These are phyloP conservation scores for Syzygium aqueum DNA, from an alignment of 345 rosid genomes.

Conservation along the genomic window DNA sequence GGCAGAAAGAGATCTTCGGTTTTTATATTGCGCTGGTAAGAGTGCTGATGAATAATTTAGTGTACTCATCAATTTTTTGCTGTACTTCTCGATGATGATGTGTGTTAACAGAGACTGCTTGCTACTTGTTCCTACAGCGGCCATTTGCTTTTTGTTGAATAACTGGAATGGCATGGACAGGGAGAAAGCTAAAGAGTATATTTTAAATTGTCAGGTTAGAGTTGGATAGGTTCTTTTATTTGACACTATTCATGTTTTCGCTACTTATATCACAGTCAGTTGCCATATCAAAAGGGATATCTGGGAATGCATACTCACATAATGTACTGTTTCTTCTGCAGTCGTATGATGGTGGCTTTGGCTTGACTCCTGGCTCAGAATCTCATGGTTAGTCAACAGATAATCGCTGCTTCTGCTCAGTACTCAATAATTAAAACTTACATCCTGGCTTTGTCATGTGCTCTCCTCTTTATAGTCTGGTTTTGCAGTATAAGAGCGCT, in stretches of 20 bases:
- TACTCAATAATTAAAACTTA: background rate
- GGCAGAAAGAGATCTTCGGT: constrained; percentile 84
- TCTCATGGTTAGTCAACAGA: constrained; percentile 81
- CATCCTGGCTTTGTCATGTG: background rate
- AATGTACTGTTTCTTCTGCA: constrained; percentile 12
- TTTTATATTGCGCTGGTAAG: constrained; percentile 93
- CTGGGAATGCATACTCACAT: constrained; percentile 3
- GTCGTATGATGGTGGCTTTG: constrained; percentile 99
- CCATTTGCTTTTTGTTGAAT: constrained; percentile 69
- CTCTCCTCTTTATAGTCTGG: background rate
- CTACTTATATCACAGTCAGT: background rate
- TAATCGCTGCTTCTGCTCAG: background rate
- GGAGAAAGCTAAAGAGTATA: constrained; percentile 69
- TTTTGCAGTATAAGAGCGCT: background rate
- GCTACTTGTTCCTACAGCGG: constrained; percentile 52
- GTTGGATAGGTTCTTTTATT: background rate
- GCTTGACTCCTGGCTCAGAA: constrained; percentile 84
- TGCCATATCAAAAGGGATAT: background rate
- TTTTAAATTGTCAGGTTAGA: constrained; percentile 69
- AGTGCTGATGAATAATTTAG: constrained; percentile 5
- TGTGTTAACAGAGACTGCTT: background rate
- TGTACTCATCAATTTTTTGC: background rate
- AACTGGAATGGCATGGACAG: constrained; percentile 88
- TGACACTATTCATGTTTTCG: background rate
- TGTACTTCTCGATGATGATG: background rate